phyloP scores from a whole-genome alignment of 371 early-diverging fungal genomes.

The Saksenaea vasiformis region DNA sequence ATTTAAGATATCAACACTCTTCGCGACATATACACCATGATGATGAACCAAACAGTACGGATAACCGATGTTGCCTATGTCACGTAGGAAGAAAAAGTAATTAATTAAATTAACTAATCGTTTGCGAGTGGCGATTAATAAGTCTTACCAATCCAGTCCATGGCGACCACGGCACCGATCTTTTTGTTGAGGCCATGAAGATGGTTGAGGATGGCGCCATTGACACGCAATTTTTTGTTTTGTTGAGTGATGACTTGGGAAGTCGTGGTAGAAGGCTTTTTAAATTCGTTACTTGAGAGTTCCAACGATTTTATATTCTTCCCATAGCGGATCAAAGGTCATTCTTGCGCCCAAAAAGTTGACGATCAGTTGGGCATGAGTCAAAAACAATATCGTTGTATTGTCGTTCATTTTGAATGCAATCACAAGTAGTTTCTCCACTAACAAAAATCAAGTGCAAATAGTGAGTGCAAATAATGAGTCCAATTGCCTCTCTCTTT shows the following conservation, averaged over 20 bases:
- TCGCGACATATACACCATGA: conserved; percentile 14
- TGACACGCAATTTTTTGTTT: conserved; percentile 12
- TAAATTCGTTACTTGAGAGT: conserved; percentile 11
- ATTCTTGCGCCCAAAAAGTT: conserved; percentile 9
- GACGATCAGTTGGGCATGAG: background rate
- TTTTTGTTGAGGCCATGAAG: conserved; percentile 7
- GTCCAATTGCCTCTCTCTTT: too few species aligned
- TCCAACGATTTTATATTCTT: conserved; percentile 8
- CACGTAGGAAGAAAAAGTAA: background rate
- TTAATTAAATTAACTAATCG: too few species aligned
- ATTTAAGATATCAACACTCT: conserved; percentile 8
- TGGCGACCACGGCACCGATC: conserved; percentile 7
- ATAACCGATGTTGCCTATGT: conserved; percentile 8
- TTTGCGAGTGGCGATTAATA: background rate
- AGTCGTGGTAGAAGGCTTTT: conserved; percentile 9
- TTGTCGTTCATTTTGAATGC: conserved; percentile 11
- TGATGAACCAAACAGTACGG: conserved; percentile 8
- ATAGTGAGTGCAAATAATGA: too few species aligned
- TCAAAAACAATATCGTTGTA: conserved; percentile 15
- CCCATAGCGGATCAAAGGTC: conserved; percentile 13
- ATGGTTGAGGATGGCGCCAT: conserved; percentile 12
- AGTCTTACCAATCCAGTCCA: conserved; percentile 11
- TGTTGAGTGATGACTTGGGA: conserved; percentile 6
- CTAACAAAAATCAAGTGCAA: background rate
- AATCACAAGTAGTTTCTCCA: conserved; percentile 9